Conservation (phyloP, 495 filamentous ascomycete genomes). For the Penicillium tannophilum region DNA sequence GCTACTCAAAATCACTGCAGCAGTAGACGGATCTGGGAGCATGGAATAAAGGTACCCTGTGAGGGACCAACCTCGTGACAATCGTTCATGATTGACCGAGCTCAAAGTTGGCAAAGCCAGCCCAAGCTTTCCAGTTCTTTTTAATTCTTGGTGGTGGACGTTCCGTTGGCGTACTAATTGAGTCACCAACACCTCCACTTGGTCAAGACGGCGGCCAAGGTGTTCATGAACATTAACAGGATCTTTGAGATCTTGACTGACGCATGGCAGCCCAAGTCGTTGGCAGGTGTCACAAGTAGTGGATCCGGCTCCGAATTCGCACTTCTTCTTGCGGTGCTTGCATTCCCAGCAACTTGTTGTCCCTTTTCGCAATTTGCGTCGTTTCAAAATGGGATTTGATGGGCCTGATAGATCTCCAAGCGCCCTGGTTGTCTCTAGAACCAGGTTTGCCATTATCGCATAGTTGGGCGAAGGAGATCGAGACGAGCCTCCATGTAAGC, state of each 20-base stretch:
- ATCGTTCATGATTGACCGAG: conserved; percentile 17
- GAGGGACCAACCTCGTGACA: conserved; percentile 17
- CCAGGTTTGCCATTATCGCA: not conserved
- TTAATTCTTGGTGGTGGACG: not conserved
- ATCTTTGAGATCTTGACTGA: conserved; percentile 28
- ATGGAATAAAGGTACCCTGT: conserved; percentile 16
- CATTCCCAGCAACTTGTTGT: conserved; percentile 45
- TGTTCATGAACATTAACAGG: conserved; percentile 1
- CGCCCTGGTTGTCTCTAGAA: not conserved
- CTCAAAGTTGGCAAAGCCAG: conserved; percentile 7
- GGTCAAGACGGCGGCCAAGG: conserved; percentile 18
- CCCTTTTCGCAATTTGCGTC: conserved; percentile 39
- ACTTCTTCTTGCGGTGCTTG: conserved; percentile 40
- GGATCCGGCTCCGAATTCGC: conserved; percentile 26
- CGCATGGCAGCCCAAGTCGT: conserved; percentile 24
- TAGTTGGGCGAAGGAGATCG: not conserved
- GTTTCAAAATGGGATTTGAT: not conserved
- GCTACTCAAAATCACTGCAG: conserved; percentile 14
- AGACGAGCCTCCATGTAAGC: too few relatives aligned
- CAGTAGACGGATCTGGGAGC: conserved; percentile 15
- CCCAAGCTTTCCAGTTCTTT: not conserved
- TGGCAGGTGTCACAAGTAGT: conserved; percentile 43
- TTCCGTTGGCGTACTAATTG: conserved; percentile 20
- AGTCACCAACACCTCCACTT: conserved; percentile 26
- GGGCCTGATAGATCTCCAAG: not conserved